These are phyloP conservation scores for Chaetoceros muelleri DNA, from an alignment of 108 stramenopile genomes.

Conservation along the genomic window DNA sequence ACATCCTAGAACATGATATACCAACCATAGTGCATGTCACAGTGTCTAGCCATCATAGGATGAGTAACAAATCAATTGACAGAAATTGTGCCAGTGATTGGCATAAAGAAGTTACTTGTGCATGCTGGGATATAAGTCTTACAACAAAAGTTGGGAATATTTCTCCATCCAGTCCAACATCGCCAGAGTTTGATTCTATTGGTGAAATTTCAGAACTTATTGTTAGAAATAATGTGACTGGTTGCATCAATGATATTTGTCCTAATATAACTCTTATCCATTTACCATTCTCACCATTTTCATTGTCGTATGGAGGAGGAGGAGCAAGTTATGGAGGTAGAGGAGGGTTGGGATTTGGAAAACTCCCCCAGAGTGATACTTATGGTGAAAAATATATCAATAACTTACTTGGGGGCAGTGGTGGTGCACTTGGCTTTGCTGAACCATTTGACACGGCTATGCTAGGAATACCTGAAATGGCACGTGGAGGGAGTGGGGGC, in stretches of 20 bases:
- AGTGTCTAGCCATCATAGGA: slow-evolving; percentile 26
- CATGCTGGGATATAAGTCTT: slow-evolving; percentile 41
- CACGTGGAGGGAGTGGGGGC: slow-evolving; percentile 65
- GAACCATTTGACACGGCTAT: slow-evolving; percentile 33
- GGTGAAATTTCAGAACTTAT: slow-evolving; percentile 17
- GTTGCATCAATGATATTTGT: slow-evolving; percentile 27
- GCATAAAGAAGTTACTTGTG: too few relatives aligned
- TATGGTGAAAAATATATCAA: slow-evolving; percentile 25
- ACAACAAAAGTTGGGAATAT: slow-evolving; percentile 33
- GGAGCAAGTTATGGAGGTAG: slow-evolving; percentile 42
- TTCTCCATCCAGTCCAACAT: slow-evolving; percentile 42
- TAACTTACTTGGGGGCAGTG: slow-evolving; percentile 34
- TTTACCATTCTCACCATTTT: slow-evolving; percentile 32
- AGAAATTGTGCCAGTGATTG: too few relatives aligned
- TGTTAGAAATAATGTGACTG: slow-evolving; percentile 27
- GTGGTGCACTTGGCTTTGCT: slow-evolving; percentile 34
- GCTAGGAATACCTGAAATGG: slow-evolving; percentile 18
- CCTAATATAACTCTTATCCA: slow-evolving; percentile 18
- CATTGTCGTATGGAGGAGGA: slow-evolving; percentile 47
- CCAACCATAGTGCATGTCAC: slow-evolving; percentile 16
- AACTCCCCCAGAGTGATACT: slow-evolving; percentile 10
- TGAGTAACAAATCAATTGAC: too few relatives aligned
- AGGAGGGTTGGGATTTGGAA: slow-evolving; percentile 40
- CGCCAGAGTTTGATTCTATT: slow-evolving; percentile 18
- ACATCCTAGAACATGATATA: too few relatives aligned